These are phyloP conservation scores for Lachnellula suecica DNA, from an alignment of 2,329 filamentous ascomycete species.

Conservation along the genomic window DNA sequence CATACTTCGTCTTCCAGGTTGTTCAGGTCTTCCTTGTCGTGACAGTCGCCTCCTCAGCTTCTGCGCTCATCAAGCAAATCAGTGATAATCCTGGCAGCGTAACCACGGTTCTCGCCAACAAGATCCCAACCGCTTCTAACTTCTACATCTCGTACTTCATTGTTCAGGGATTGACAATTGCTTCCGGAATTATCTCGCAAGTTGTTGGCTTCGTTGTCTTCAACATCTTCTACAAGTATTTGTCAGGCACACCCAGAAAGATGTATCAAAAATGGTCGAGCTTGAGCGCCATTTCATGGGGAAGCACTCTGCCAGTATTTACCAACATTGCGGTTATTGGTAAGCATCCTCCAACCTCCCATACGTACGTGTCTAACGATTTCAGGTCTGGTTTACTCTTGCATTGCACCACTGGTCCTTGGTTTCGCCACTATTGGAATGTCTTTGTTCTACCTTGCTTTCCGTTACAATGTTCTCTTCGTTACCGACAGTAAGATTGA, in stretches of 20 bases:
- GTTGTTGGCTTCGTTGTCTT: conserved; percentile 72
- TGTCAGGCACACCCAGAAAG: conserved; percentile 76
- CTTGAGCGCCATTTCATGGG: conserved; percentile 77
- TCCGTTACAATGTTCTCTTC: conserved; percentile 87
- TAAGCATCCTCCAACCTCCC: conserved; percentile 40
- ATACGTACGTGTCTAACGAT: conserved; percentile 11
- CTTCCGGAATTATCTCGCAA: conserved; percentile 73
- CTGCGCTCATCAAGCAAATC: conserved; percentile 64
- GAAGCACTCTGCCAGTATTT: conserved; percentile 77
- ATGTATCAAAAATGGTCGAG: conserved; percentile 77
- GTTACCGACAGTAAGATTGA: conserved; percentile 81
- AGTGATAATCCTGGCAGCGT: conserved; percentile 59
- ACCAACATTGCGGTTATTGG: conserved; percentile 79
- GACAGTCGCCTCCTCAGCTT: conserved; percentile 78
- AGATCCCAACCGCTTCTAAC: conserved; percentile 82
- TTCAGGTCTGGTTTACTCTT: conserved; percentile 77
- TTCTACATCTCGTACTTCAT: conserved; percentile 97
- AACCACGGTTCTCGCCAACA: conserved; percentile 65
- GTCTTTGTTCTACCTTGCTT: conserved; percentile 80
- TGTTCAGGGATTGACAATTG: conserved; percentile 82
- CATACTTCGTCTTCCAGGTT: conserved; percentile 88
- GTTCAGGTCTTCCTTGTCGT: conserved; percentile 90
- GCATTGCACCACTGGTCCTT: conserved; percentile 82
- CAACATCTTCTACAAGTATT: conserved; percentile 69
- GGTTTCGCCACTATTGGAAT: conserved; percentile 80